Evolutionary conservation across 179 eudicot genomes (phyloP).

Genomic region (Heliamphora ciliata): DNA sequence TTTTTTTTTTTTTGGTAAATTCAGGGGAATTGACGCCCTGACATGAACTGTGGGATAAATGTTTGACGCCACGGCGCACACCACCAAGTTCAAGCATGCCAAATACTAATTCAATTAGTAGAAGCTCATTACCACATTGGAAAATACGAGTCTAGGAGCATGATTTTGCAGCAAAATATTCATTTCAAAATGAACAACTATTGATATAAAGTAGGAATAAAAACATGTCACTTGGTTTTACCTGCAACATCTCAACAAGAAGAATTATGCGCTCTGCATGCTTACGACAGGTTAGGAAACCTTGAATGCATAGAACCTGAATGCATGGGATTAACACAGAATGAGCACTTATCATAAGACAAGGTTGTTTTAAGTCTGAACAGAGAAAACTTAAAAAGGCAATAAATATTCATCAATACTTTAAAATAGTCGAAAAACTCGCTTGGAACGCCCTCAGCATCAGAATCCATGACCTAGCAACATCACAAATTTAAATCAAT

Average conservation of each 20-base stretch:
- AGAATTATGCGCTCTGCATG: conserved; percentile 98
- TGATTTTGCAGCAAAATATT: not conserved
- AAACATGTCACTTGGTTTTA: conserved; percentile 18
- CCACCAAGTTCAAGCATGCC: too few relatives aligned
- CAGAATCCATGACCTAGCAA: conserved; percentile 97
- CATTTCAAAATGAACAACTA: not conserved
- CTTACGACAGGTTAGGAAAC: conserved; percentile 92
- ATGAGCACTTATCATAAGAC: conserved; percentile 15
- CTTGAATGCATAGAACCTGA: conserved; percentile 98
- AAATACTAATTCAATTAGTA: too few relatives aligned
- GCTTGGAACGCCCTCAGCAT: conserved; percentile 97
- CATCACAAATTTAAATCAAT: conserved; percentile 14
- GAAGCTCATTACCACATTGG: not conserved
- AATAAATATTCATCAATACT: conserved; percentile 28
- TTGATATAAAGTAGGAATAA: too few relatives aligned
- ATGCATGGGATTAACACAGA: conserved; percentile 15
- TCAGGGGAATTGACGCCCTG: too few relatives aligned
- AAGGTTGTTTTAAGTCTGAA: not conserved
- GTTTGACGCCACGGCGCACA: too few relatives aligned
- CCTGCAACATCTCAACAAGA: conserved; percentile 99
- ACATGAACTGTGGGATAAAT: too few relatives aligned
- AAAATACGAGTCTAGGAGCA: not conserved
- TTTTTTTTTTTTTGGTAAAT: not conserved
- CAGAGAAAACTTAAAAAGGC: not conserved
- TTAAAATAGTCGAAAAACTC: conserved; percentile 95